phyloP scores from a whole-genome alignment of 2,329 filamentous ascomycete genomes.

The Fonsecaea pedrosoi region DNA sequence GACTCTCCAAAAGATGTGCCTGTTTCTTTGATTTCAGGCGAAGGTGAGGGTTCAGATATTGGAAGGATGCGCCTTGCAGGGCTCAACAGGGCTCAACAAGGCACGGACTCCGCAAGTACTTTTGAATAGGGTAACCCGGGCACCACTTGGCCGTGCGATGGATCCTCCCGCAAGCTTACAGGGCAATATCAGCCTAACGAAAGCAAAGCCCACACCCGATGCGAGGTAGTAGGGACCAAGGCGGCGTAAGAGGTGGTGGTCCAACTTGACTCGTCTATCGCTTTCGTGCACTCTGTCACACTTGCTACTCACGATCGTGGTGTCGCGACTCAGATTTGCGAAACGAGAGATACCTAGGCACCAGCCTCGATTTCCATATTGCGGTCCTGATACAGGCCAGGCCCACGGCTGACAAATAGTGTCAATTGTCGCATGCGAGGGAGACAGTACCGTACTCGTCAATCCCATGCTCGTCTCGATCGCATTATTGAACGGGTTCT shows the following conservation, averaged over 20 bases:
- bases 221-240: not conserved
- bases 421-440: not conserved
- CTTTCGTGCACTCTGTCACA: not conserved
- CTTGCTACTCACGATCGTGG: not conserved
- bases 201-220: not conserved
- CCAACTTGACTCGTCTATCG: not conserved
- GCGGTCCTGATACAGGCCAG: not conserved
- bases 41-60: not conserved
- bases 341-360: not conserved
- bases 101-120: slow-evolving; percentile 7
- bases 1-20: not conserved
- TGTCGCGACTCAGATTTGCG: not conserved
- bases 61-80: slow-evolving; percentile 3
- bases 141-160: not conserved
- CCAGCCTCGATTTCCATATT: not conserved
- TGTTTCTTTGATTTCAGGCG: not conserved
- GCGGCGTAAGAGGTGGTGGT: not conserved
- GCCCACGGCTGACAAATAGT: not conserved
- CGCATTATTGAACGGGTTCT: not conserved
- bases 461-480: not conserved
- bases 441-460: not conserved
- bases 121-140: not conserved
- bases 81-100: not conserved
- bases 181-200: not conserved
- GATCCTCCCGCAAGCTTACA: slow-evolving; percentile 8